A percentile compares a stretch with the other conserved stretches of the same genome.
Evolutionary conservation across 2,329 filamentous ascomycete species (phyloP).

Genomic region (Colletotrichum australisinense): DNA sequence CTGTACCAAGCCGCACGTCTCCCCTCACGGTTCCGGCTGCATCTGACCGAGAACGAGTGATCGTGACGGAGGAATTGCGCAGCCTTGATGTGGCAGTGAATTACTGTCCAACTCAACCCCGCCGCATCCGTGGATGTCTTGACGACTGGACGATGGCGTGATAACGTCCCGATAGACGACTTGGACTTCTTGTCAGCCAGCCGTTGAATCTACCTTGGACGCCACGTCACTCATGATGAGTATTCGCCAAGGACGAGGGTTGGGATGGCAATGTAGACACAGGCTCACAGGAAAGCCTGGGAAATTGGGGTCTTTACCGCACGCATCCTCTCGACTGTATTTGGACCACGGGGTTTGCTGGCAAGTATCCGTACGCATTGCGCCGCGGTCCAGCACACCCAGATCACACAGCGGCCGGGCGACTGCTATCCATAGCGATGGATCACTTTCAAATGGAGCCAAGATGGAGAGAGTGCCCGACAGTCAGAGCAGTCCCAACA

Average conservation of each 20-base stretch:
- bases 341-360: neutral
- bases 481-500: constrained; percentile 3
- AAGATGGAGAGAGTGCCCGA: constrained; percentile 2
- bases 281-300: no score
- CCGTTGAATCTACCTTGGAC: neutral
- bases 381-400: neutral
- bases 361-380: neutral
- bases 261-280: neutral
- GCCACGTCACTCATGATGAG: neutral
- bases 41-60: neutral
- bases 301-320: neutral
- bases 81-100: neutral
- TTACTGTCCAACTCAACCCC: neutral
- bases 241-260: neutral
- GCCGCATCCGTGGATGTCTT: no score
- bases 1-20: neutral
- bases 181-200: neutral
- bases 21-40: neutral
- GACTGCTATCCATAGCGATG: constrained; percentile 16
- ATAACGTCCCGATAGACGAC: neutral
- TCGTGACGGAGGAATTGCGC: neutral
- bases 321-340: neutral
- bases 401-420: constrained; percentile 25
- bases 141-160: neutral
- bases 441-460: constrained; percentile 13